These are phyloP conservation scores for Ascochyta rabiei DNA, from an alignment of 2,329 filamentous ascomycete species.

Conservation along the genomic window DNA sequence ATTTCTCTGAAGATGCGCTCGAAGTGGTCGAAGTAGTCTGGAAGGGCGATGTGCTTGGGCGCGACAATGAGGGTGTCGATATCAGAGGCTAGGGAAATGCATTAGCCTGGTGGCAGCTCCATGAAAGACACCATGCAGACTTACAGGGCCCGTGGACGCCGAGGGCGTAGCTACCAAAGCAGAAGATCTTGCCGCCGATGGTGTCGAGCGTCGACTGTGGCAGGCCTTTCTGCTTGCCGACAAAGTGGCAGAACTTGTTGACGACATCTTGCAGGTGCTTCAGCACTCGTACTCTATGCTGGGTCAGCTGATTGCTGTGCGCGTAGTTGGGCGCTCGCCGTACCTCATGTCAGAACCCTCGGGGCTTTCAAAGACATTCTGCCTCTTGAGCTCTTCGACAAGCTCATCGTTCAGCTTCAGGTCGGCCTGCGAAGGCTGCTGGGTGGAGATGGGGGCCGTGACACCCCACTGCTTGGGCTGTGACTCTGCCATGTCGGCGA, in stretches of 20 bases:
- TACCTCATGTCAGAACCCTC: slow-evolving; percentile 85
- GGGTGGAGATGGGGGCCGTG: slow-evolving; percentile 80
- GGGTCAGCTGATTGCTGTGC: slow-evolving; percentile 12
- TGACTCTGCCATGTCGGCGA: slow-evolving; percentile 40
- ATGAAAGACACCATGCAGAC: neutral
- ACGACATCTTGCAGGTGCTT: slow-evolving; percentile 78
- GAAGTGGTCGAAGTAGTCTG: slow-evolving; percentile 92
- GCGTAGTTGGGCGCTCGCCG: neutral
- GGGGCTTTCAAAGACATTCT: slow-evolving; percentile 89
- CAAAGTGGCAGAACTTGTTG: slow-evolving; percentile 83
- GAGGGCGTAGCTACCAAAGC: slow-evolving; percentile 92
- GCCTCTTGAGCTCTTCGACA: slow-evolving; percentile 80
- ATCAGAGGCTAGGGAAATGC: slow-evolving; percentile 74
- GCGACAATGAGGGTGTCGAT: slow-evolving; percentile 95
- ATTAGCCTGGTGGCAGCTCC: slow-evolving; percentile 2
- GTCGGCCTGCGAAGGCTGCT: slow-evolving; percentile 78
- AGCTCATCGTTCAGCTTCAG: slow-evolving; percentile 77
- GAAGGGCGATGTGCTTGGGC: slow-evolving; percentile 84
- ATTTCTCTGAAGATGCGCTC: slow-evolving; percentile 79
- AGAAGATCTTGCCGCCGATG: slow-evolving; percentile 91
- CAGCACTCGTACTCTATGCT: slow-evolving; percentile 71
- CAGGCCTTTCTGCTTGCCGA: slow-evolving; percentile 74
- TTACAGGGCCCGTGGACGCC: slow-evolving; percentile 85
- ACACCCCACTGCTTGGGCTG: slow-evolving; percentile 65
- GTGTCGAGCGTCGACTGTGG: slow-evolving; percentile 79